These are phyloP conservation scores for Fusarium humuli DNA, from an alignment of 2,329 filamentous ascomycete genomes.

Conservation along the genomic window DNA sequence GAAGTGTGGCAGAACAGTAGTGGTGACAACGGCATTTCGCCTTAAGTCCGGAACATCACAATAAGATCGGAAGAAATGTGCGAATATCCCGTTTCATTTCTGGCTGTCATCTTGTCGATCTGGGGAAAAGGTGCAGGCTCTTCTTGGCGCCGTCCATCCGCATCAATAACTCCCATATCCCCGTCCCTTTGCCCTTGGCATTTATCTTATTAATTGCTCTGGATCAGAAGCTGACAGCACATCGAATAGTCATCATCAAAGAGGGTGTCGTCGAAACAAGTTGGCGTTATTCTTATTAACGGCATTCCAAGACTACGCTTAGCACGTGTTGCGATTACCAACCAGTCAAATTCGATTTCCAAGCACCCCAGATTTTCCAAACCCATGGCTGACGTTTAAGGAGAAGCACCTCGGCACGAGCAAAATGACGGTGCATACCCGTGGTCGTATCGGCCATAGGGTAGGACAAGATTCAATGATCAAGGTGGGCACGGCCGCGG, in stretches of 20 bases:
- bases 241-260: background rate
- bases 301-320: constrained; percentile 19
- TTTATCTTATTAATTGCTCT: background rate
- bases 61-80: constrained; percentile 4
- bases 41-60: constrained; percentile 25
- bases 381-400: background rate
- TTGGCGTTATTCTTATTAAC: constrained; percentile 13
- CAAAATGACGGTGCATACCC: constrained; percentile 10
- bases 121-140: constrained; percentile 20
- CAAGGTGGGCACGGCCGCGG: constrained; percentile 4
- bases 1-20: constrained; percentile 1
- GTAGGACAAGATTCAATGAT: background rate
- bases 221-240: background rate
- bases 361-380: constrained; percentile 33
- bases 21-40: constrained; percentile 21
- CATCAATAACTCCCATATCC: background rate
- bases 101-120: constrained; percentile 17
- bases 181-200: background rate
- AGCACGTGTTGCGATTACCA: constrained; percentile 4
- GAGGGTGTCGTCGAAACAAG: background rate
- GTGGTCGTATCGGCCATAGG: constrained; percentile 4
- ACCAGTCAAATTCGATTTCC: constrained; percentile 31
- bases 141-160: constrained; percentile 18
- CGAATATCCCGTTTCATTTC: constrained; percentile 16
- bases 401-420: constrained; percentile 13